phyloP scores from a whole-genome alignment of 75 land plant genomes.

The Larix kaempferi region DNA sequence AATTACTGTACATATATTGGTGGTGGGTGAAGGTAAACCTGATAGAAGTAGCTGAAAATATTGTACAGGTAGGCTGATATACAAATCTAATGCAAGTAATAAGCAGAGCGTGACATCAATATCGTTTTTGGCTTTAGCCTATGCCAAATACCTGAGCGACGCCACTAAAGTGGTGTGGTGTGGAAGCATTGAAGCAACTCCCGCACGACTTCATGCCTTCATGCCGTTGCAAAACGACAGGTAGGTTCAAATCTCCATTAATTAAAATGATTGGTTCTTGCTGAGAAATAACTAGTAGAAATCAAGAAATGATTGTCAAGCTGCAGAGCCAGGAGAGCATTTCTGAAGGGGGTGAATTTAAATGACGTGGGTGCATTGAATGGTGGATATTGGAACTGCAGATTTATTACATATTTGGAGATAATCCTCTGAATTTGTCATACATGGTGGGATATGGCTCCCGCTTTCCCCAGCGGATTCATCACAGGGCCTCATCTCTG shows the following conservation, averaged over 20 bases:
- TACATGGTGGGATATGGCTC: slow-evolving; percentile 78
- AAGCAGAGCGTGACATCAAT: slow-evolving; percentile 88
- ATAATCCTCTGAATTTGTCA: slow-evolving; percentile 55
- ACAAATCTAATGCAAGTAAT: slow-evolving; percentile 69
- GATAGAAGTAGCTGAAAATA: no score
- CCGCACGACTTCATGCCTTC: slow-evolving; percentile 36
- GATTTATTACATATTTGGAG: slow-evolving; percentile 73
- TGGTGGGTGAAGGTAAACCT: no score
- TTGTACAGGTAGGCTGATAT: slow-evolving; percentile 75
- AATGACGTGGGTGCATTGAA: background rate
- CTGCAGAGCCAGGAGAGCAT: no score
- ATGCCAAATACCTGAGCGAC: slow-evolving; percentile 69
- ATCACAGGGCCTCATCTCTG: slow-evolving; percentile 64
- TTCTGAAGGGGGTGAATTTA: background rate
- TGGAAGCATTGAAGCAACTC: slow-evolving; percentile 30
- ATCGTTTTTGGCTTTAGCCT: slow-evolving; percentile 72
- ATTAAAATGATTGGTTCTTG: no score
- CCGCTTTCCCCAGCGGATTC: slow-evolving; percentile 47
- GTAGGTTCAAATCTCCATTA: slow-evolving; percentile 13
- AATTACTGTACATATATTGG: no score
- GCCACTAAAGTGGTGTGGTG: slow-evolving; percentile 59
- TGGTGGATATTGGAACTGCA: slow-evolving; percentile 22
- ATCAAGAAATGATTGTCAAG: no score
- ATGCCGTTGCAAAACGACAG: slow-evolving; percentile 75
- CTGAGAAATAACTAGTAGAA: no score